phyloP scores from a whole-genome alignment of 495 filamentous ascomycete genomes.

The Lindgomyces ingoldianus region DNA sequence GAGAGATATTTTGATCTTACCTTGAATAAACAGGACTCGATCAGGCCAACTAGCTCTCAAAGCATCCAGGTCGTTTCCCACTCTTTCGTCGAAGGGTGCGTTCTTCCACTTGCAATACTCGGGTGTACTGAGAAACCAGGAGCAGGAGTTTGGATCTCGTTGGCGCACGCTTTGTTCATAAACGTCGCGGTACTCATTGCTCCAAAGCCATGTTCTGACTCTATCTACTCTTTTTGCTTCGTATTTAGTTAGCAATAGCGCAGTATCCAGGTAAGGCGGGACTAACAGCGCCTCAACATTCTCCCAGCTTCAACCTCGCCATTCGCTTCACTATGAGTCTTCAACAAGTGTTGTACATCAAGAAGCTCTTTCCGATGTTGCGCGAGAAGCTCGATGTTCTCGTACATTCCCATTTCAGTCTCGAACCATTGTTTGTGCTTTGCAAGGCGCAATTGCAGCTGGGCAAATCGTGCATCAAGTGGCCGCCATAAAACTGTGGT shows the following conservation, averaged over 20 bases:
- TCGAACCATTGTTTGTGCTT: conserved; percentile 29
- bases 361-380: conserved; percentile 16
- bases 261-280: neutral
- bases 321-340: conserved; percentile 1
- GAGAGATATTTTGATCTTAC: no score
- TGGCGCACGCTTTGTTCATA: conserved; percentile 17
- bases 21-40: conserved; percentile 24
- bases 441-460: conserved; percentile 15
- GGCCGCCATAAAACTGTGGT: conserved; percentile 21
- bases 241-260: neutral
- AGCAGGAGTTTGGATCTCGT: conserved; percentile 22
- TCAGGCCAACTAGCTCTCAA: conserved; percentile 15
- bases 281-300: conserved; percentile 22
- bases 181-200: conserved; percentile 7
- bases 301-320: conserved; percentile 13
- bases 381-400: conserved; percentile 8
- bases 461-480: conserved; percentile 26
- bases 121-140: conserved; percentile 15
- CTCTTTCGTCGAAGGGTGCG: conserved; percentile 12
- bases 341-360: conserved; percentile 11
- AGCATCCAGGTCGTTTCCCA: conserved; percentile 11
- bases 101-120: conserved; percentile 31
- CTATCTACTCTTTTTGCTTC: conserved; percentile 21
- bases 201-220: conserved; percentile 24
- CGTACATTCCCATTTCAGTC: conserved; percentile 5